Evolutionary conservation across 1,139 yeast genomes (phyloP).

Genomic region (Zygotorulaspora mrakii): DNA sequence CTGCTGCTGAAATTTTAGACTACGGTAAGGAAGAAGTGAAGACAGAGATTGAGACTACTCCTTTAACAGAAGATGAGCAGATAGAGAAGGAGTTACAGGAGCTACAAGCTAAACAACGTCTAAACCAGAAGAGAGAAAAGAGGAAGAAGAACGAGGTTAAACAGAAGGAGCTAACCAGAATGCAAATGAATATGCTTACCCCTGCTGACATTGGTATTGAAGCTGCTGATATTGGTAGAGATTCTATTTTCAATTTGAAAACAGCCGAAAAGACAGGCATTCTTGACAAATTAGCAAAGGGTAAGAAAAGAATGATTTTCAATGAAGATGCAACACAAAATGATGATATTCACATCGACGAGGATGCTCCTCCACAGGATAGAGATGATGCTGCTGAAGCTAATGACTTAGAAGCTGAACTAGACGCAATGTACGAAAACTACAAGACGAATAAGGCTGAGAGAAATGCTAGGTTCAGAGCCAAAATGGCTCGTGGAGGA

Average conservation of each 20-base stretch:
- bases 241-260: slow-evolving; percentile 75
- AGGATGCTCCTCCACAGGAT: slow-evolving; percentile 40
- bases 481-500: slow-evolving; percentile 78
- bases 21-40: slow-evolving; percentile 53
- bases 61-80: slow-evolving; percentile 81
- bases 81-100: slow-evolving; percentile 79
- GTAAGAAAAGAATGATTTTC: slow-evolving; percentile 77
- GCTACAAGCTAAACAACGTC: slow-evolving; percentile 67
- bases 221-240: slow-evolving; percentile 79
- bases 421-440: slow-evolving; percentile 74
- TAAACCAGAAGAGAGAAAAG: slow-evolving; percentile 71
- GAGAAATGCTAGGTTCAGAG: slow-evolving; percentile 72
- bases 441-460: slow-evolving; percentile 75
- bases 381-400: slow-evolving; percentile 46
- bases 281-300: slow-evolving; percentile 66
- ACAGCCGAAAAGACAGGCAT: slow-evolving; percentile 84
- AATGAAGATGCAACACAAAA: slow-evolving; percentile 52
- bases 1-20: slow-evolving; percentile 75
- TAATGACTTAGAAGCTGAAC: slow-evolving; percentile 74
- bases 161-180: slow-evolving; percentile 82
- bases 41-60: slow-evolving; percentile 54
- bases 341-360: slow-evolving; percentile 48
- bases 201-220: slow-evolving; percentile 92
- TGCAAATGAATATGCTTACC: slow-evolving; percentile 95
- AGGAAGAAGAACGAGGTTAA: slow-evolving; percentile 77